Evolutionary conservation across 2,329 filamentous ascomycete genomes (phyloP).

Genomic region (Pseudogymnoascus sp.): DNA sequence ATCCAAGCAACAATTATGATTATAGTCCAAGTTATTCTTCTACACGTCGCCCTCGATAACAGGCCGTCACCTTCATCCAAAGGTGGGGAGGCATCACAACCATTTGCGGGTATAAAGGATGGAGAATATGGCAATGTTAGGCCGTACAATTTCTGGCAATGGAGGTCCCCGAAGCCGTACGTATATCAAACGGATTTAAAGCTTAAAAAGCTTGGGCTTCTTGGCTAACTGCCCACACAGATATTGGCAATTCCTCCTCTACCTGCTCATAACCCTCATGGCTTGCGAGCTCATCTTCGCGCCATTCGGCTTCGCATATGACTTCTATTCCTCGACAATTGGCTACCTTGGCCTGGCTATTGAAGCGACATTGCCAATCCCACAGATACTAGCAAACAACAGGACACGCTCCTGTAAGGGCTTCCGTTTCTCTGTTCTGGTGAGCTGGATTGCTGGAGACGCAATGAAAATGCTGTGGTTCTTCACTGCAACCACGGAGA

Average conservation of each 20-base stretch:
- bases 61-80: constrained; percentile 51
- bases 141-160: constrained; percentile 77
- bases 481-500: constrained; percentile 59
- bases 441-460: constrained; percentile 72
- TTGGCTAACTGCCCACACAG: constrained; percentile 28
- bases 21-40: constrained; percentile 50
- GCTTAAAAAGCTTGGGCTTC: constrained; percentile 8
- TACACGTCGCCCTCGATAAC: constrained; percentile 62
- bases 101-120: constrained; percentile 45
- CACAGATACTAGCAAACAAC: constrained; percentile 66
- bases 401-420: constrained; percentile 63
- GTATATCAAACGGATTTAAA: constrained; percentile 11
- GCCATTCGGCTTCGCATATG: constrained; percentile 47
- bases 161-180: constrained; percentile 60
- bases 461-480: constrained; percentile 85
- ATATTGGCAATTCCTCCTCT: constrained; percentile 71
- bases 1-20: constrained; percentile 60
- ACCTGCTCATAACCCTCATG: constrained; percentile 53
- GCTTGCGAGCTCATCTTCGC: constrained; percentile 60
- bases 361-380: constrained; percentile 73
- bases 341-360: constrained; percentile 70
- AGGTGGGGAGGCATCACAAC: constrained; percentile 50
- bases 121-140: constrained; percentile 35
- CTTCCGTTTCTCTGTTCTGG: constrained; percentile 66
- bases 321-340: constrained; percentile 56